Base-by-base conservation (phyloP, 139 green algal species). In the Volvox africanus region DNA sequence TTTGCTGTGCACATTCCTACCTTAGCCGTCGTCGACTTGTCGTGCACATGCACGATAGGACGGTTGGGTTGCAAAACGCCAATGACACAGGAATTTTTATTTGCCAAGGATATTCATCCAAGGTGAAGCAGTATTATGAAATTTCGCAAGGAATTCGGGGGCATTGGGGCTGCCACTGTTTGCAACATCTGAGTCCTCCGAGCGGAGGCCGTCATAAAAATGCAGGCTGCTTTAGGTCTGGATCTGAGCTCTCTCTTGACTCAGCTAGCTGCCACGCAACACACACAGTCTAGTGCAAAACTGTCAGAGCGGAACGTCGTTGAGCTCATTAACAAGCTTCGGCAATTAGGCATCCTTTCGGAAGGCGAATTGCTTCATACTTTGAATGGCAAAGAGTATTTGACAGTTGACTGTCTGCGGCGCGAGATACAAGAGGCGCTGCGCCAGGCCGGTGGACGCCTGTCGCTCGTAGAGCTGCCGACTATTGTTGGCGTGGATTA, bases 291-390 rank as follows among this genome's bases (percentile, higher is more conserved):
- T 6, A 88, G 97, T 88, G 89, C 93, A 0, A 91, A 95, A 24
- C 93, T 99, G 1, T 97, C 94, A 2, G 97, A 99, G 67, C 92
- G 97, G 33, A 99, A 99, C 80, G 94, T 98, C 12, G 95, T 99
- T 24, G 97, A 99, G 92, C 91, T 99, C 32, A 93, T 99, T 2
- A 96, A 92, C 88, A 98, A 98, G 92, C 93, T 99, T 1, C 96
- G 97, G 21, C 77, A 89, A 86, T 92, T 97, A 28, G 95, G 96
- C 26, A 82, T 98, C 36, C 79, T 99, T 50, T 37, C 37, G 0
- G 95, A 95, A 0, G 94, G 96, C n/a, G 95, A 97, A 18, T 88
- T 99, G 85, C 94, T 99, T 65, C 94, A 99, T 91, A 98, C 96
- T 65, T 93, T 97, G 14, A 98, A 97, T 89, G 97, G 97, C 32